phyloP scores from a whole-genome alignment of 2,329 filamentous ascomycete genomes.

The Pezicula radicicola region DNA sequence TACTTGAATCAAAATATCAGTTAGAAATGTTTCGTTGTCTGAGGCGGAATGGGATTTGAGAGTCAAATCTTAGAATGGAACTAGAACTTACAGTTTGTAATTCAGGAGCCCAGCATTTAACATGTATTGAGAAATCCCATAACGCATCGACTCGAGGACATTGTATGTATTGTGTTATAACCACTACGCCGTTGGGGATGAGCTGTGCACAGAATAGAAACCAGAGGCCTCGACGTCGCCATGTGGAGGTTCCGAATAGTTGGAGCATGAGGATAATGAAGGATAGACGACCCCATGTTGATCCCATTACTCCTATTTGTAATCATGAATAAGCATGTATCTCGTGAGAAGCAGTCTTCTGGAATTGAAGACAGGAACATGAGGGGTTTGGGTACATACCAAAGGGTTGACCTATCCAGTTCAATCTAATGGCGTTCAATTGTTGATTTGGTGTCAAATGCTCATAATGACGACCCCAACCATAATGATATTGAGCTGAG shows the following conservation, averaged over 20 bases:
- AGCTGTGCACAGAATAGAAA: background rate
- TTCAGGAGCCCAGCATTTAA: background rate
- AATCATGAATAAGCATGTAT: too few species aligned
- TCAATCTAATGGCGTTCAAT: background rate
- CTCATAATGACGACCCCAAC: background rate
- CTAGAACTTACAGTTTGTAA: background rate
- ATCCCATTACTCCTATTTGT: background rate
- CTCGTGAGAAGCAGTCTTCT: too few species aligned
- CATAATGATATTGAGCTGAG: slow-evolving; percentile 2
- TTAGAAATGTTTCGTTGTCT: too few species aligned
- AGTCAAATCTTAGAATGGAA: too few species aligned
- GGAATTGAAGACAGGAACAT: too few species aligned
- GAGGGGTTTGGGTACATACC: background rate
- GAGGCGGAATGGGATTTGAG: too few species aligned
- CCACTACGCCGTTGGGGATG: background rate
- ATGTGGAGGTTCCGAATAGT: background rate
- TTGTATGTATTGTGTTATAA: background rate
- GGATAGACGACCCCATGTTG: background rate
- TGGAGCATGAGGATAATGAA: slow-evolving; percentile 2
- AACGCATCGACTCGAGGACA: background rate
- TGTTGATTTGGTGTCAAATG: background rate
- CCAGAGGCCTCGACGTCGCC: background rate
- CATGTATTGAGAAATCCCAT: background rate
- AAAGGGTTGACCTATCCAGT: background rate
- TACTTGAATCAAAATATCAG: background rate